phyloP scores from a whole-genome alignment of 495 filamentous ascomycete genomes.

The Xylaria flabelliformis region DNA sequence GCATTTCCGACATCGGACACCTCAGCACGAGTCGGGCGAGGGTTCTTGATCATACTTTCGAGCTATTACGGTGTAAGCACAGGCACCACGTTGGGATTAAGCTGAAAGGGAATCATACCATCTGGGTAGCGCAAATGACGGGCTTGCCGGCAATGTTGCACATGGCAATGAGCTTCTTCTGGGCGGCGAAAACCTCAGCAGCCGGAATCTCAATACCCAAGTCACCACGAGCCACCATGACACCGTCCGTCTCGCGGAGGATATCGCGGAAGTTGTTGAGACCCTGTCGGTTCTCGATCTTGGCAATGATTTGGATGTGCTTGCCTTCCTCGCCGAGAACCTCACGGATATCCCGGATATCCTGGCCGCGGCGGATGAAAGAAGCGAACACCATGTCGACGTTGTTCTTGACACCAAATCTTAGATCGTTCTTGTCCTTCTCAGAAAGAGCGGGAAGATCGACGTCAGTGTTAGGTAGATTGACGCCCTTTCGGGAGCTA shows the following conservation, averaged over 20 bases:
- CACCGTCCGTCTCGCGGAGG: constrained; percentile 92
- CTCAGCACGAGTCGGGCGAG: constrained; percentile 94
- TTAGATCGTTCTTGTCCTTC: constrained; percentile 92
- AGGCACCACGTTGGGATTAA: constrained; percentile 56
- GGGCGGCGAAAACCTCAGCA: constrained; percentile 96
- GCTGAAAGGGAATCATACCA: constrained; percentile 32
- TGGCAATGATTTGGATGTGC: constrained; percentile 99
- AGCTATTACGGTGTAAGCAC: constrained; percentile 46
- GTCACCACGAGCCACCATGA: constrained; percentile 99
- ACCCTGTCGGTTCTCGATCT: constrained; percentile 99
- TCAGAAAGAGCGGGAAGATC: constrained; percentile 97
- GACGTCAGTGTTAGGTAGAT: constrained; percentile 97
- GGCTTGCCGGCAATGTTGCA: constrained; percentile 99
- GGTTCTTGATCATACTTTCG: constrained; percentile 99
- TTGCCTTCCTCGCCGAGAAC: constrained; percentile 91
- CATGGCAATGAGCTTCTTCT: constrained; percentile 99
- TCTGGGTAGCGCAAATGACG: constrained; percentile 82
- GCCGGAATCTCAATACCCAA: constrained; percentile 98
- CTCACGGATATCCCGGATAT: constrained; percentile 90
- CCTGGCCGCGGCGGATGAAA: constrained; percentile 91
- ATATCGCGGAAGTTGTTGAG: constrained; percentile 99
- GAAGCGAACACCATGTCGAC: constrained; percentile 99
- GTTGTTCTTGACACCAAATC: constrained; percentile 95
- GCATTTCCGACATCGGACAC: constrained; percentile 98
- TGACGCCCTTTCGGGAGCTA: constrained; percentile 97